Evolutionary conservation across 306 rosid genomes (phyloP).

Genomic region (Quercus suber): DNA sequence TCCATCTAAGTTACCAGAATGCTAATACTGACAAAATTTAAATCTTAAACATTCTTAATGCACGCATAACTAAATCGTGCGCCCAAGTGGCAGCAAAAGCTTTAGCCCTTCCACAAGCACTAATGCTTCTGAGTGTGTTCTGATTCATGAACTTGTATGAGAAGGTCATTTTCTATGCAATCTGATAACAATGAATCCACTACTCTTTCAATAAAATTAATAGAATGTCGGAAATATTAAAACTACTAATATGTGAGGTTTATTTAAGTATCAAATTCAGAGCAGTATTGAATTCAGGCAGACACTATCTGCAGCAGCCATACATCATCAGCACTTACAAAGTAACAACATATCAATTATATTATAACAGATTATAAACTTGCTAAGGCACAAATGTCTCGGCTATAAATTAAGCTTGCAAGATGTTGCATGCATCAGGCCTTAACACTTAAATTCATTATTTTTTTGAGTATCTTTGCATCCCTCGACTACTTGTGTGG

Average conservation of each 20-base stretch:
- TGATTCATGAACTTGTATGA: conserved; percentile 9
- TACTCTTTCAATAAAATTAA: not conserved
- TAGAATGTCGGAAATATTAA: not conserved
- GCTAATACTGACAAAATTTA: not conserved
- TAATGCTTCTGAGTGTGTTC: not conserved
- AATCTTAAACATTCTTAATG: not conserved
- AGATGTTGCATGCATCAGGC: not conserved
- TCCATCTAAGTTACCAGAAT: not conserved
- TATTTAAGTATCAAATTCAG: not conserved
- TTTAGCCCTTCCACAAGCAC: not conserved
- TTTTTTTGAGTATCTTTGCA: not conserved
- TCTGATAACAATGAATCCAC: conserved; percentile 21
- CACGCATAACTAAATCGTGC: not conserved
- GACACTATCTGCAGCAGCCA: not conserved
- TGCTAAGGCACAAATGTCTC: not conserved
- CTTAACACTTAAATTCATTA: not conserved
- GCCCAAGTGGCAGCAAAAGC: not conserved
- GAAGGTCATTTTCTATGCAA: not conserved
- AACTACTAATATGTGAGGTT: not conserved
- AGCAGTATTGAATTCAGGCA: not conserved
- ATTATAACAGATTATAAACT: not conserved
- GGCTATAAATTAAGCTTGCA: not conserved
- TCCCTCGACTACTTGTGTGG: not conserved
- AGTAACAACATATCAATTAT: not conserved
- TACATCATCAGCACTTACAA: not conserved